phyloP scores from a whole-genome alignment of 768 basidiomycete species.

The Agrocybe pediades region DNA sequence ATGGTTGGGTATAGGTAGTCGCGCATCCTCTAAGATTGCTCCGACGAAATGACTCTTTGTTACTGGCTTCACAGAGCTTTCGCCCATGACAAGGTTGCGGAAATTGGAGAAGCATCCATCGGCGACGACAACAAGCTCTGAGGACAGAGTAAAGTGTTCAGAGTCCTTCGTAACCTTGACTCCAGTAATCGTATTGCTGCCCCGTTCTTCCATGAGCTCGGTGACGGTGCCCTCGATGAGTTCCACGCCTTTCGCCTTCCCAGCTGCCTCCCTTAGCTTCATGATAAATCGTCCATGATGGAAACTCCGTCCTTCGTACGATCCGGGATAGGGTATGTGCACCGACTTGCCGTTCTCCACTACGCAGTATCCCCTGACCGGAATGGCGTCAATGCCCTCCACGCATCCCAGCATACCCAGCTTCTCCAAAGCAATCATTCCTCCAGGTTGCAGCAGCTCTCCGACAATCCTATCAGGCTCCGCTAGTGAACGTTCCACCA shows the following conservation, averaged over 20 bases:
- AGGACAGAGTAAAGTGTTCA: slow-evolving; percentile 52
- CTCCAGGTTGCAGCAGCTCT: slow-evolving; percentile 94
- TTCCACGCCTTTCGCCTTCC: slow-evolving; percentile 63
- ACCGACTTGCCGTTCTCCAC: slow-evolving; percentile 67
- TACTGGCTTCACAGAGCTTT: slow-evolving; percentile 46
- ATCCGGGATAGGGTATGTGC: slow-evolving; percentile 85
- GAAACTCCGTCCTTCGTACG: slow-evolving; percentile 78
- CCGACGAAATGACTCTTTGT: slow-evolving; percentile 86
- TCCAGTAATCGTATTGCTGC: slow-evolving; percentile 57
- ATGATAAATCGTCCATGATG: slow-evolving; percentile 94
- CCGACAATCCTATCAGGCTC: slow-evolving; percentile 98
- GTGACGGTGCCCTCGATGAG: slow-evolving; percentile 85
- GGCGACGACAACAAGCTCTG: slow-evolving; percentile 83
- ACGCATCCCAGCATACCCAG: slow-evolving; percentile 79
- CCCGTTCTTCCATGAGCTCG: slow-evolving; percentile 64
- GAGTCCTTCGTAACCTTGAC: slow-evolving; percentile 58
- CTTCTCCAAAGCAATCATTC: slow-evolving; percentile 69
- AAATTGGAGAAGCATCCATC: slow-evolving; percentile 98
- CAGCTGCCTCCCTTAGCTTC: slow-evolving; percentile 70
- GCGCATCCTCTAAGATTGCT: slow-evolving; percentile 75
- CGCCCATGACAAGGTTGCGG: slow-evolving; percentile 65
- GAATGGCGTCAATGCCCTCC: slow-evolving; percentile 87
- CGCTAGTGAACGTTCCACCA: slow-evolving; percentile 89
- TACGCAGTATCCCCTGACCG: slow-evolving; percentile 86
- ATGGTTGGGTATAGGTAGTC: slow-evolving; percentile 71